Conservation (phyloP, 495 filamentous ascomycete species). For the Aspergillus biplanus region DNA sequence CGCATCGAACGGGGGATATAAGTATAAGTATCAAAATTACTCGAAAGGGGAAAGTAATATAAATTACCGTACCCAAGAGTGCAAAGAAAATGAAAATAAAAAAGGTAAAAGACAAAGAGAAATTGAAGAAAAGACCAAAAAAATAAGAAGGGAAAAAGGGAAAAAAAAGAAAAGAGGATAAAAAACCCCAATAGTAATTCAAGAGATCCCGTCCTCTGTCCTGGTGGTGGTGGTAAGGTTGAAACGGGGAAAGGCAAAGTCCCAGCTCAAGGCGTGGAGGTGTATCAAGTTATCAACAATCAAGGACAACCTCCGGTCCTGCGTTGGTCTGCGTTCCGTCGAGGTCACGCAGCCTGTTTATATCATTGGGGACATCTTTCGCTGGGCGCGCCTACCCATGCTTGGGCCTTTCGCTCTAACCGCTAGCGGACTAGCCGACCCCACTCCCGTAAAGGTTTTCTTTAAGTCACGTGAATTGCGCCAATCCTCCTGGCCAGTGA, state of each 20-base stretch:
- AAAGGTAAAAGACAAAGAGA: slow-evolving; percentile 10
- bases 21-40: slow-evolving; percentile 9
- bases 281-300: slow-evolving; percentile 24
- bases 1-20: slow-evolving; percentile 12
- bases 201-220: neutral
- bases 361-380: slow-evolving; percentile 53
- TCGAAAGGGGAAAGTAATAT: slow-evolving; percentile 9
- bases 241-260: neutral
- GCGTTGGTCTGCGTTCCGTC: slow-evolving; percentile 30
- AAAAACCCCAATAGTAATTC: neutral
- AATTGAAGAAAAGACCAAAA: slow-evolving; percentile 15
- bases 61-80: slow-evolving; percentile 5
- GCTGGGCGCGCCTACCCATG: slow-evolving; percentile 50
- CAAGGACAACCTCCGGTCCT: slow-evolving; percentile 18
- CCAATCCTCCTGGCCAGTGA: slow-evolving; percentile 15
- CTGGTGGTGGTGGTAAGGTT: slow-evolving; percentile 4
- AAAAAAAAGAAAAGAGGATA: slow-evolving; percentile 18
- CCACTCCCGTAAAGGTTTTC: slow-evolving; percentile 44
- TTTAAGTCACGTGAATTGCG: slow-evolving; percentile 41
- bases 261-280: slow-evolving; percentile 7
- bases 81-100: slow-evolving; percentile 5
- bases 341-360: slow-evolving; percentile 57
- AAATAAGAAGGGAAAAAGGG: slow-evolving; percentile 7
- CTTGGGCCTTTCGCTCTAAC: slow-evolving; percentile 44
- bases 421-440: slow-evolving; percentile 30